Evolutionary conservation across 192 early-diverging fungal species (phyloP).

Genomic region (Obelidium mucronatum): DNA sequence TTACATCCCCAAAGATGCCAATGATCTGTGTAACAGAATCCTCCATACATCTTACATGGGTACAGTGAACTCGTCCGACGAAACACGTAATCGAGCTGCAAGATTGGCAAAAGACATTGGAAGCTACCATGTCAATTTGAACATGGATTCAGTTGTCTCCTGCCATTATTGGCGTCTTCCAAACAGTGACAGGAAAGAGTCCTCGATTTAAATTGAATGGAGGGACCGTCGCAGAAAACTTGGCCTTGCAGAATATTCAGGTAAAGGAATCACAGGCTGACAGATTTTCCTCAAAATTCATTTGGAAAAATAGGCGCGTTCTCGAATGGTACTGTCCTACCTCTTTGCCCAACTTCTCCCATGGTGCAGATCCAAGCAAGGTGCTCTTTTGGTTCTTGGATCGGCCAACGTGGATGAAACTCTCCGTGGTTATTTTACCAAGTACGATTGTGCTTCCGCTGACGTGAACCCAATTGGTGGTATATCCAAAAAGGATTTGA

Average conservation of each 20-base stretch:
- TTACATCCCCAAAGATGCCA: slow-evolving; percentile 78
- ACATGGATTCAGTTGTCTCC: slow-evolving; percentile 86
- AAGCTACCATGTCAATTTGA: slow-evolving; percentile 90
- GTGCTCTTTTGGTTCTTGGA: slow-evolving; percentile 88
- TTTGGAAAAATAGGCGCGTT: slow-evolving; percentile 68
- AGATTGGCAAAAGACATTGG: slow-evolving; percentile 76
- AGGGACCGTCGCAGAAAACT: slow-evolving; percentile 84
- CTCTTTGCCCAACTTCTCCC: slow-evolving; percentile 95
- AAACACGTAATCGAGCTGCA: slow-evolving; percentile 84
- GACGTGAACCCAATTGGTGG: slow-evolving; percentile 98
- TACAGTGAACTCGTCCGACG: slow-evolving; percentile 85
- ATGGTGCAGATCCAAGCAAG: slow-evolving; percentile 77
- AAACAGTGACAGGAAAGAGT: slow-evolving; percentile 71
- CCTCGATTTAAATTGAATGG: slow-evolving; percentile 87
- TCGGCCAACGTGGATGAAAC: slow-evolving; percentile 99
- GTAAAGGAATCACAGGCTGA: slow-evolving; percentile 31
- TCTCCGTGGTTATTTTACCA: slow-evolving; percentile 96
- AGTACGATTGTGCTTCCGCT: slow-evolving; percentile 97
- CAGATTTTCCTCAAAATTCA: background rate
- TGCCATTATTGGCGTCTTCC: slow-evolving; percentile 79
- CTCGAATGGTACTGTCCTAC: slow-evolving; percentile 95
- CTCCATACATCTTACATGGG: slow-evolving; percentile 99
- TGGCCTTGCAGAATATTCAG: slow-evolving; percentile 97
- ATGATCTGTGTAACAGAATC: slow-evolving; percentile 83
- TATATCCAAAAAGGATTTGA: slow-evolving; percentile 88